Evolutionary conservation across 768 basidiomycete genomes (phyloP).

Genomic region (Suillus sp.): DNA sequence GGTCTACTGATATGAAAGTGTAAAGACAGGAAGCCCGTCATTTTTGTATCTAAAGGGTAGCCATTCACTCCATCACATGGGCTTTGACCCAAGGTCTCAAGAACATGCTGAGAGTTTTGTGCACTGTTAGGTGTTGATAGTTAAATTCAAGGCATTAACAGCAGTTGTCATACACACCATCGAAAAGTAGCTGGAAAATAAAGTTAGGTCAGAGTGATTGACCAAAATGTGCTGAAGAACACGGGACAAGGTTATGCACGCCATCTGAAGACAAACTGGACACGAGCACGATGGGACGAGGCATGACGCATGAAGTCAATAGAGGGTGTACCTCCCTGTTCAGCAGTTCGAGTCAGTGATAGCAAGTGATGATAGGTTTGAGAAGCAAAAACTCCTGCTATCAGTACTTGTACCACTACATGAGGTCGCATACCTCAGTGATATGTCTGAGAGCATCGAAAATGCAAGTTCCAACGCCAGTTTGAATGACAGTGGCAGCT

Average conservation of each 20-base stretch:
- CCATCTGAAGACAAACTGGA: slow-evolving; percentile 55
- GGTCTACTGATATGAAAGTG: too few relatives aligned
- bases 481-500: slow-evolving; percentile 37
- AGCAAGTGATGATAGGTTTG: slow-evolving; percentile 20
- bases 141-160: neutral
- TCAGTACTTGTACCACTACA: slow-evolving; percentile 11
- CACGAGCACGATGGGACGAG: slow-evolving; percentile 69
- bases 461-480: slow-evolving; percentile 77
- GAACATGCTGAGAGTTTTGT: too few relatives aligned
- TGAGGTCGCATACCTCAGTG: slow-evolving; percentile 29
- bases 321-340: slow-evolving; percentile 47
- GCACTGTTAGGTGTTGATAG: too few relatives aligned
- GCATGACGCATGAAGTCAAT: slow-evolving; percentile 59
- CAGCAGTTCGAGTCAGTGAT: slow-evolving; percentile 25
- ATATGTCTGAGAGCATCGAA: slow-evolving; percentile 46
- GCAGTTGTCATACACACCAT: slow-evolving; percentile 38
- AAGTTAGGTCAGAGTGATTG: slow-evolving; percentile 7
- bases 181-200: slow-evolving; percentile 56
- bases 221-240: slow-evolving; percentile 3
- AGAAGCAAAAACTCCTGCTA: slow-evolving; percentile 7
- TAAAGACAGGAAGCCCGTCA: too few relatives aligned
- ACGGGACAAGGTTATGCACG: slow-evolving; percentile 60
- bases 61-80: too few relatives aligned
- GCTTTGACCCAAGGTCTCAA: too few relatives aligned
- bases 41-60: too few relatives aligned